Conservation (phyloP, 2,329 filamentous ascomycete species). For the Macrophomina pseudophaseolina region DNA sequence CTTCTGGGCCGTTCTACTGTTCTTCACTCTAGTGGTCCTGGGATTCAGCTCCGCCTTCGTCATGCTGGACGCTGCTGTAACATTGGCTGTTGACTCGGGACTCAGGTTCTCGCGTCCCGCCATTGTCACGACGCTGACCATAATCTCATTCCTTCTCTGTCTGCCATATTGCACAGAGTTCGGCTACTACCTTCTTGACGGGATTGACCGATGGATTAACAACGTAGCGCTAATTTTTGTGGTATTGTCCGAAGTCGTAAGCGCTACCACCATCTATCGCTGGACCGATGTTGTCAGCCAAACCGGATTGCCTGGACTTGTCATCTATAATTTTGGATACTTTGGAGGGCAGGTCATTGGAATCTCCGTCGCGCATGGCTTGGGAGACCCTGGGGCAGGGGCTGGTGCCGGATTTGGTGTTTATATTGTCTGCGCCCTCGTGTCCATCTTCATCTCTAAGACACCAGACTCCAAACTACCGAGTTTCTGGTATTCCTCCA, state of each 20-base stretch:
- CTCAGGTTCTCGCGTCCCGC: conserved; percentile 52
- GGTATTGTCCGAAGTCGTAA: conserved; percentile 59
- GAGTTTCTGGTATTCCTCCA: conserved; percentile 49
- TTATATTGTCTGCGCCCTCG: conserved; percentile 51
- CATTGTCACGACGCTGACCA: conserved; percentile 57
- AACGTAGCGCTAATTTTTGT: conserved; percentile 61
- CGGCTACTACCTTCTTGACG: conserved; percentile 61
- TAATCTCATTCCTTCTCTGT: conserved; percentile 60
- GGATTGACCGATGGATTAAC: conserved; percentile 62
- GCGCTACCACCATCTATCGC: conserved; percentile 59
- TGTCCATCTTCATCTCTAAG: conserved; percentile 49
- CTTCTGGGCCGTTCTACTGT: conserved; percentile 64
- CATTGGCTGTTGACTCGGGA: conserved; percentile 60
- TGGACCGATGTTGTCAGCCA: conserved; percentile 56
- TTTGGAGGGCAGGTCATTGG: conserved; percentile 60
- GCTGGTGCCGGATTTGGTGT: conserved; percentile 60
- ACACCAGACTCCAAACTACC: conserved; percentile 51
- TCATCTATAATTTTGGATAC: conserved; percentile 58
- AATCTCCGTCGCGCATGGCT: conserved; percentile 56
- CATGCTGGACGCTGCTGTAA: conserved; percentile 63
- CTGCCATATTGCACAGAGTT: conserved; percentile 64
- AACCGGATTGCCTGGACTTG: conserved; percentile 51
- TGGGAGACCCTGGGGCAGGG: conserved; percentile 49
- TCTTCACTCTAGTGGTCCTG: conserved; percentile 64
- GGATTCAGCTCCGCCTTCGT: conserved; percentile 65